These are phyloP conservation scores for Deuterostichococcus epilithicus DNA, from an alignment of 139 green algal genomes.

Conservation along the genomic window DNA sequence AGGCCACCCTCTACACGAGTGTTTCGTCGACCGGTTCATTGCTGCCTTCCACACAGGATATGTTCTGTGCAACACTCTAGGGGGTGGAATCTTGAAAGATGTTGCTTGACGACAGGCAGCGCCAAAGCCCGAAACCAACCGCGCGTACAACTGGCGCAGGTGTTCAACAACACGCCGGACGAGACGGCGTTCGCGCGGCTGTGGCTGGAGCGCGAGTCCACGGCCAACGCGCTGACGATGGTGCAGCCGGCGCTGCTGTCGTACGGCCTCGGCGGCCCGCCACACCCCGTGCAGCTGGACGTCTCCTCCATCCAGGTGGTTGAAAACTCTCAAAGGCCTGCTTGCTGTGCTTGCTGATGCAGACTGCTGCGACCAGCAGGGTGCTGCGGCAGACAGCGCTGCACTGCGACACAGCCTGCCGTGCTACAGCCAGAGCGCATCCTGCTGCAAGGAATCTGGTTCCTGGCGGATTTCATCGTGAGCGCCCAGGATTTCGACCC, in stretches of 20 bases:
- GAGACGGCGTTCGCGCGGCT: conserved; percentile 57
- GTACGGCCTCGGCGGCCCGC: conserved; percentile 29
- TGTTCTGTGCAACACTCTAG: too few relatives aligned
- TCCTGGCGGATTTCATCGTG: too few relatives aligned
- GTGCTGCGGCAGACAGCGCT: too few relatives aligned
- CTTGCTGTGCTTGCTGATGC: conserved; percentile 7
- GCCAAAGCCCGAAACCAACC: not conserved
- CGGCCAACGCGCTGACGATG: conserved; percentile 46
- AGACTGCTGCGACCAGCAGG: too few relatives aligned
- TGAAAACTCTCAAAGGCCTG: not conserved
- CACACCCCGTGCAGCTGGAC: conserved; percentile 47
- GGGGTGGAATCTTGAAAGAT: too few relatives aligned
- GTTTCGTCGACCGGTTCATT: conserved; percentile 50
- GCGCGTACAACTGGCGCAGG: conserved; percentile 20
- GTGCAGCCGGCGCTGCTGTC: conserved; percentile 54
- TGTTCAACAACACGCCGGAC: conserved; percentile 58
- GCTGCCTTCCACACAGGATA: not conserved
- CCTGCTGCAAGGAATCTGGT: too few relatives aligned
- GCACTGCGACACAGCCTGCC: too few relatives aligned
- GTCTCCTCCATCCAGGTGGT: conserved; percentile 32
- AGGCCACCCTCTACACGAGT: too few relatives aligned
- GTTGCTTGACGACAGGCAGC: not conserved
- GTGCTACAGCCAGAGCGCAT: too few relatives aligned
- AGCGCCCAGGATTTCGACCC: too few relatives aligned
- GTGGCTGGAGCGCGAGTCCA: conserved; percentile 43